Conservation (phyloP, 2,329 filamentous ascomycete genomes). For the Thelonectria discophora region DNA sequence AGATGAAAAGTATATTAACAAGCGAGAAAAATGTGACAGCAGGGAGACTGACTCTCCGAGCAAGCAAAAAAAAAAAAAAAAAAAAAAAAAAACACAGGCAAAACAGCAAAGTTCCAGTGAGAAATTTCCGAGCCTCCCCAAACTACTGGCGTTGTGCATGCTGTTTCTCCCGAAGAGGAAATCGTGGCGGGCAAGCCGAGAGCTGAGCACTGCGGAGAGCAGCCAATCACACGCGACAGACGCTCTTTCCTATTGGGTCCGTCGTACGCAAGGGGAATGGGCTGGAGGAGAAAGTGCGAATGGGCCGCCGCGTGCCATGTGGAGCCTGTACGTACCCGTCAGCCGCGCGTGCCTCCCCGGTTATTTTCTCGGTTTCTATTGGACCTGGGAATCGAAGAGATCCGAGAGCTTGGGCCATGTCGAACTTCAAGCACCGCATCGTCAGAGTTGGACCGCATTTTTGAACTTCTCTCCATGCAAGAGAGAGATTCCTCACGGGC, state of each 20-base stretch:
- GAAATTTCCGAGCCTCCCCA: conserved; percentile 32
- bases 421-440: no score
- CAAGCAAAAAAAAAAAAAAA: background rate
- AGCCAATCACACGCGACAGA: conserved; percentile 29
- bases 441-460: no score
- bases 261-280: conserved; percentile 14
- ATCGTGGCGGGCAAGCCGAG: conserved; percentile 41
- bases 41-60: background rate
- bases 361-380: background rate
- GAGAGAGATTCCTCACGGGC: background rate
- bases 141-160: conserved; percentile 30
- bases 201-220: conserved; percentile 34
- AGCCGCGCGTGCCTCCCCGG: no score
- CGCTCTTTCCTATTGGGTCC: conserved; percentile 4
- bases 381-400: background rate
- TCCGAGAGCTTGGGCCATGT: conserved; percentile 34
- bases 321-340: background rate
- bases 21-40: background rate
- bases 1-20: background rate
- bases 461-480: no score
- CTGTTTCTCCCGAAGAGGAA: conserved; percentile 36
- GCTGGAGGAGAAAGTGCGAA: background rate
- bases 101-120: background rate
- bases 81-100: background rate
- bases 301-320: background rate